Evolutionary conservation across 345 rosid species (phyloP), one percentile per base, ranked within the genome.

Genomic region (Ailanthus altissimus): DNA sequence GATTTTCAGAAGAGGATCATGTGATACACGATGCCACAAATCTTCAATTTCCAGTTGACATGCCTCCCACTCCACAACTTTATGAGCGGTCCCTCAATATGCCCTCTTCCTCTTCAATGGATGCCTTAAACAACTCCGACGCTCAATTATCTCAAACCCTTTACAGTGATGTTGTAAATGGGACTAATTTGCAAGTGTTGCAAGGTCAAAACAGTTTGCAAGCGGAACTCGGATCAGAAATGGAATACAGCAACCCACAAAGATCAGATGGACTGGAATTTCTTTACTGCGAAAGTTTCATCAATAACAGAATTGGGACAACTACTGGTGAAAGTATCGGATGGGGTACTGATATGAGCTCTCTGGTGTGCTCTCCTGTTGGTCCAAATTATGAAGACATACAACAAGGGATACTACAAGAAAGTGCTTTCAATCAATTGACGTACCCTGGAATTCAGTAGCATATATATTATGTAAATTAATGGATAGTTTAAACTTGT

Each of bases 191-290:
- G 47, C 79, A 56, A 60, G 74, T 77, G 66, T 13, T 72, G 57
- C 84, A 80, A 81, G 88, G 74, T 51, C 81, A 81, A 71, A 72
- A 77, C 72, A 76, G 26, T 77, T 79, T 83, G 61, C 70, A 74
- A 2, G 25, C 58, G 14, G 85, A 79, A 57, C 15, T 79, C 45
- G 87, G 84, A 32, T 32, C 38, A 79, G 86, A 72, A 68, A 74
- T 75, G 75, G 68, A 23, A 42, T 49, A 73, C 73, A 76, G 64
- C 63, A 64, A 78, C 67, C 67, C 74, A 6, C 84, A 81, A 9
- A 81, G 77, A 79, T 57, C 81, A 50, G 90, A 86, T 40, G 88
- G 91, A 15, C 75, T 81, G 60, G 93, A 85, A 82, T 85, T 90
- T 62, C 77, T 88, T 25, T 69, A 81, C 10, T 82, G 75, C 5